phyloP scores from a whole-genome alignment of 148 eudicot species.

The Limonium bicolor region DNA sequence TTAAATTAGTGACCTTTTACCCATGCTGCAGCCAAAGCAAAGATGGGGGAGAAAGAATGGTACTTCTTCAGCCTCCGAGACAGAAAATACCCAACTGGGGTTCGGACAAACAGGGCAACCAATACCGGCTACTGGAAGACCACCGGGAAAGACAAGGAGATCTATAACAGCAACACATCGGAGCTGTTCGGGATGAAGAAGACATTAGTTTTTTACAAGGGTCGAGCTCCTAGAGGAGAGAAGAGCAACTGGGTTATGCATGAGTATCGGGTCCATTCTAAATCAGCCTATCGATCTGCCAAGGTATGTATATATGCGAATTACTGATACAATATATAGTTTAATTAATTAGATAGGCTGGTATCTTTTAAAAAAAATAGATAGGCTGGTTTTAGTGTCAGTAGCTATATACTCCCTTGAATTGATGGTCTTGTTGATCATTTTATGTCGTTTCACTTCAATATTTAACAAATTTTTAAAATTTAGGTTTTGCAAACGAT shows the following conservation, averaged over 20 bases:
- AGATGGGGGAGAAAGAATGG: conserved; percentile 93
- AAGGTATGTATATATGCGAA: conserved; percentile 25
- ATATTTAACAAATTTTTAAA: background rate
- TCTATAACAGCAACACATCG: conserved; percentile 38
- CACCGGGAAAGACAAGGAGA: conserved; percentile 91
- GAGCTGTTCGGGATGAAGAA: conserved; percentile 91
- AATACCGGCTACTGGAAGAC: conserved; percentile 95
- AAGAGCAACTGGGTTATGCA: conserved; percentile 97
- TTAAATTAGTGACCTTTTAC: too few relatives aligned
- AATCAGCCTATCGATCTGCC: conserved; percentile 60
- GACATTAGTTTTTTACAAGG: conserved; percentile 76
- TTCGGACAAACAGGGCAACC: conserved; percentile 78
- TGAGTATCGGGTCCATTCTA: conserved; percentile 81
- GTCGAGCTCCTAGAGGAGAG: conserved; percentile 91
- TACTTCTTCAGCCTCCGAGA: conserved; percentile 80
- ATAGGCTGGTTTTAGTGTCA: background rate
- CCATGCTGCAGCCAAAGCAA: conserved; percentile 63
- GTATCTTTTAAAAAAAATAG: too few relatives aligned
- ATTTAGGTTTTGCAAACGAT: too few relatives aligned
- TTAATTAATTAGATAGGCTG: background rate
- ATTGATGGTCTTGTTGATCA: background rate
- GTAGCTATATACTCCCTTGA: background rate
- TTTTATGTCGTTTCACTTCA: background rate
- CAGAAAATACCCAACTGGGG: conserved; percentile 86
- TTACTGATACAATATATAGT: background rate